These are phyloP conservation scores for Claviceps pazoutovae DNA, from an alignment of 2,329 filamentous ascomycete species.

Conservation along the genomic window DNA sequence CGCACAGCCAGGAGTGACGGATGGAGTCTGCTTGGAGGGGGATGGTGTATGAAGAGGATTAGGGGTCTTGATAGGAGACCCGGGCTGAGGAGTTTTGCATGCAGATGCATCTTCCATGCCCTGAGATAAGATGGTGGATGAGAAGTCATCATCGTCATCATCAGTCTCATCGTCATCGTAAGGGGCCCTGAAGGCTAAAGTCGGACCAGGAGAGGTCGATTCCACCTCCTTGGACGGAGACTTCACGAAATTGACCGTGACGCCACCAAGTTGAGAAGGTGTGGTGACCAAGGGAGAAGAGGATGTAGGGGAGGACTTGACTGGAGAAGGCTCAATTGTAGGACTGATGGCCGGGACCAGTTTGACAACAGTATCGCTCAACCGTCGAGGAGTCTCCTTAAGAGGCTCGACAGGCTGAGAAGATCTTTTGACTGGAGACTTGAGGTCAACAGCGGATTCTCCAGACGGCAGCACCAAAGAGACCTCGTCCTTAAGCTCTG, in stretches of 20 bases:
- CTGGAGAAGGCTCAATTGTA: constrained; percentile 16
- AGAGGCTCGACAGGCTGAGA: constrained; percentile 15
- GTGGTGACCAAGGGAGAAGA: constrained; percentile 13
- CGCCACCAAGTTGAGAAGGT: not conserved
- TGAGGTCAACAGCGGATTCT: constrained; percentile 7
- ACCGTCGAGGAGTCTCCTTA: constrained; percentile 12
- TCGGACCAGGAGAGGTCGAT: not conserved
- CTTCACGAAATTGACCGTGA: not conserved
- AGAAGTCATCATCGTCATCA: not conserved
- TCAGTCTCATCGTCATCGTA: not conserved
- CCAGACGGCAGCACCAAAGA: constrained; percentile 11
- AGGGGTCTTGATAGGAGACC: not conserved
- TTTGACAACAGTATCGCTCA: constrained; percentile 17
- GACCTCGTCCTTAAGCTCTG: constrained; percentile 15
- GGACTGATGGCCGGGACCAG: constrained; percentile 14
- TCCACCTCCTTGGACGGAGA: not conserved
- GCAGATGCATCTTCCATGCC: not conserved
- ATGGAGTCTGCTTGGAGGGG: not conserved
- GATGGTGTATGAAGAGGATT: not conserved
- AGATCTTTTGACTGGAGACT: constrained; percentile 19
- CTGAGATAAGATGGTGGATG: not conserved
- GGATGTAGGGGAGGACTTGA: constrained; percentile 15
- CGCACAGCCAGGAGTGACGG: not conserved
- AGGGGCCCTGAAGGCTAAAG: not conserved
- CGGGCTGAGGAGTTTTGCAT: not conserved